These are phyloP conservation scores for Patellifolia procumbens DNA, from an alignment of 179 eudicot genomes.

Conservation along the genomic window DNA sequence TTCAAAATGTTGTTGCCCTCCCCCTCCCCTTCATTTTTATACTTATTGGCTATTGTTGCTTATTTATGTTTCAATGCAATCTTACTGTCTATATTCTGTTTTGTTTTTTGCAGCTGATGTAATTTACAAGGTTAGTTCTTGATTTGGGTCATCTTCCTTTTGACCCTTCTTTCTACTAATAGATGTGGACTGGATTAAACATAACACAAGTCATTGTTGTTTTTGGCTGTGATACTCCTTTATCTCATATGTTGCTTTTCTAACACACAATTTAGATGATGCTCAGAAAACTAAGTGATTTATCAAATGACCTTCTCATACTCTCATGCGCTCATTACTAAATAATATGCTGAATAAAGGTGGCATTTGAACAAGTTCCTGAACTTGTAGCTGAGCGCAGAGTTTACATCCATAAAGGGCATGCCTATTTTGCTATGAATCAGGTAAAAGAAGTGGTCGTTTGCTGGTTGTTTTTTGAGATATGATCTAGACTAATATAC, in stretches of 20 bases:
- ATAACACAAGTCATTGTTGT: background rate
- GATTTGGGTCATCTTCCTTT: background rate
- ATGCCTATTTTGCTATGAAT: slow-evolving; percentile 87
- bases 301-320: background rate
- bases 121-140: slow-evolving; percentile 56
- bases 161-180: background rate
- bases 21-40: background rate
- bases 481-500: background rate
- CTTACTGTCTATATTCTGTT: slow-evolving; percentile 16
- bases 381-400: slow-evolving; percentile 85
- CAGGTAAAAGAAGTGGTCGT: slow-evolving; percentile 51
- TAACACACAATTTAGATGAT: background rate
- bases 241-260: slow-evolving; percentile 12
- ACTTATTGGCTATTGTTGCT: slow-evolving; percentile 3
- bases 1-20: background rate
- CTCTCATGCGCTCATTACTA: slow-evolving; percentile 8
- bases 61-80: background rate
- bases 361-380: slow-evolving; percentile 93
- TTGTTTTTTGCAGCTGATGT: slow-evolving; percentile 59
- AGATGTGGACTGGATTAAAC: background rate
- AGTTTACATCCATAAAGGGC: slow-evolving; percentile 76
- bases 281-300: background rate
- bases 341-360: slow-evolving; percentile 52
- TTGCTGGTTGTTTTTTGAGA: background rate
- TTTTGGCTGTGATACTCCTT: background rate